These are phyloP conservation scores for Cyclotella baltica DNA, from an alignment of 108 stramenopile species.

Conservation along the genomic window DNA sequence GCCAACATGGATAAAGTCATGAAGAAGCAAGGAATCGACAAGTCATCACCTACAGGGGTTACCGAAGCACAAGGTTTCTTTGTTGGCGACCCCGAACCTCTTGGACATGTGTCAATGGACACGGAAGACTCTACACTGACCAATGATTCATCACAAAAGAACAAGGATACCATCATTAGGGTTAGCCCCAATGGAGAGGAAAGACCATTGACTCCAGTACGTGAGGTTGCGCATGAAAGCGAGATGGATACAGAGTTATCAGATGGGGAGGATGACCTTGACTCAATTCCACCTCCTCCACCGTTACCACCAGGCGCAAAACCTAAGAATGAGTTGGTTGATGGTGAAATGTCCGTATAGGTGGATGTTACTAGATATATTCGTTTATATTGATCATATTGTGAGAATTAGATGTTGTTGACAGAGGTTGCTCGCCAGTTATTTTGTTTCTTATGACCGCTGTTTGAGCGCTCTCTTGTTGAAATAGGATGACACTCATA, in stretches of 20 bases:
- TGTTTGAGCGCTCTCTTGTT: not conserved
- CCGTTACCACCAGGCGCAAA: conserved; percentile 18
- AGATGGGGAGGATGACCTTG: conserved; percentile 25
- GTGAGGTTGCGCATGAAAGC: conserved; percentile 43
- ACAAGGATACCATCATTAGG: conserved; percentile 13
- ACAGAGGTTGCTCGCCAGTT: not conserved
- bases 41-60: conserved; percentile 24
- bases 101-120: not conserved
- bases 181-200: conserved; percentile 11
- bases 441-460: not conserved
- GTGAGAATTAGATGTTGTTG: not conserved
- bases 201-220: conserved; percentile 25
- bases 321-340: not conserved
- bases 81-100: conserved; percentile 1
- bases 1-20: conserved; percentile 16
- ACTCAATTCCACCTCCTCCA: conserved; percentile 42
- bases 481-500: not conserved
- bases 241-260: conserved; percentile 52
- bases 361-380: conserved; percentile 4
- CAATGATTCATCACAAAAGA: not conserved
- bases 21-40: conserved; percentile 3
- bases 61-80: conserved; percentile 25
- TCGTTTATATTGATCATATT: not conserved
- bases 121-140: not conserved
- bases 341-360: conserved; percentile 48